Percentiles rank a stretch among this genome's conserved stretches.
Evolutionary conservation across 73 alveolate species (phyloP).

Genomic region (Paramecium tetraurelia): DNA sequence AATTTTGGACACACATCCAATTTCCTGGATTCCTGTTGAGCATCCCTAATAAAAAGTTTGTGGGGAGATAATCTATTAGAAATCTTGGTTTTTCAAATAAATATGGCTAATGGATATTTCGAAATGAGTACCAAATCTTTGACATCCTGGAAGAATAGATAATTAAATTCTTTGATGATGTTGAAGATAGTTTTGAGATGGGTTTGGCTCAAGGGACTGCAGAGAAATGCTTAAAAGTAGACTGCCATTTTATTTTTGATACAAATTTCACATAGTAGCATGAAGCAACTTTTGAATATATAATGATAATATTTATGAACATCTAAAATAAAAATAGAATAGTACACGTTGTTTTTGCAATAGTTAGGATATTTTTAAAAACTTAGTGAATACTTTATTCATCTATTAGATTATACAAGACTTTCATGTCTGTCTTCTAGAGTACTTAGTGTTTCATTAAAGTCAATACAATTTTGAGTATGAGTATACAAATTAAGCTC

Average conservation of each 20-base stretch:
- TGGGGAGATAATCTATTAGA: neutral
- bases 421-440: neutral
- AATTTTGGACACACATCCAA: neutral
- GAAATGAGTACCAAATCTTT: neutral
- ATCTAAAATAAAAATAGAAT: neutral
- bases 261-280: neutral
- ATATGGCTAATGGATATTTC: neutral
- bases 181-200: neutral
- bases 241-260: neutral
- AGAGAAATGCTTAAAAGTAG: neutral
- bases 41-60: neutral
- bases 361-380: neutral
- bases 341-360: neutral
- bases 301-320: neutral
- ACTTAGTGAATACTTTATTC: neutral
- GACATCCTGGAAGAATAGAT: neutral
- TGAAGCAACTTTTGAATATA: neutral
- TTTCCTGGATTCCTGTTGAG: neutral
- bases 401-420: neutral
- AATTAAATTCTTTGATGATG: neutral
- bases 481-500: neutral
- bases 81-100: slow-evolving; percentile 7
- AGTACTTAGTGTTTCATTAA: neutral
- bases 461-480: neutral
- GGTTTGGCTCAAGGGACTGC: neutral